Base-by-base conservation (phyloP, 73 alveolate species). In the Symbiodinium natans region DNA sequence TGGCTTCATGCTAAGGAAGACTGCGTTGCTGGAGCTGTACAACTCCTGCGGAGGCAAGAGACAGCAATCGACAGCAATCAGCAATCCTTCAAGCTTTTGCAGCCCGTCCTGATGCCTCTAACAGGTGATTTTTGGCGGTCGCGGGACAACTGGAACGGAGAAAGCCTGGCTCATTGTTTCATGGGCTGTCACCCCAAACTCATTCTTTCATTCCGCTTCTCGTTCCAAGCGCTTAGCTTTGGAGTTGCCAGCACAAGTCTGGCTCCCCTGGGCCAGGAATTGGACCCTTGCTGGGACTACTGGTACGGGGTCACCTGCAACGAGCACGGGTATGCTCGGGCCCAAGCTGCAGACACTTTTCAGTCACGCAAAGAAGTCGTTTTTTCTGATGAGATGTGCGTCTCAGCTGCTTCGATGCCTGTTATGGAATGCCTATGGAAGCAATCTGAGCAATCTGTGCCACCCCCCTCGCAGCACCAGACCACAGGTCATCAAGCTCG, bases 221-320 rank as follows among this genome's bases (percentile, higher is more conserved):
- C 75, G 27, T 23, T 56, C 75, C 75, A 56, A 56, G 75, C n/a
- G 80, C 38, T 63, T 9, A 13, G 29, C 38, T 1, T n/a, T n/a
- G n/a, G n/a, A n/a, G n/a, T n/a, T n/a, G n/a, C n/a, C n/a, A n/a
- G n/a, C n/a, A n/a, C n/a, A n/a, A n/a, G n/a, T n/a, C n/a, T n/a
- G n/a, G n/a, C n/a, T n/a, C n/a, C 40, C 40, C 13, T 17, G 1
- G 77, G 88, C 23, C 89, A 90, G 97, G 97, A 90, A 21, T 63
- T 83, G 52, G 98, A 92, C 92, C 98, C 98, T 36, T 92, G 98
- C 31, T 92, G 98, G 98, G 98, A 92, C 83, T 92, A 77, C 43
- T 92, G 98, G 98, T 92, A 92, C 82, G 98, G 98, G 11, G 98
- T 92, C 21, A 92, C 98, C 10, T 92, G 98, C 98, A 92, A 92